phyloP scores from a whole-genome alignment of 75 land plant genomes.

The Chamaecyparis obtusa region DNA sequence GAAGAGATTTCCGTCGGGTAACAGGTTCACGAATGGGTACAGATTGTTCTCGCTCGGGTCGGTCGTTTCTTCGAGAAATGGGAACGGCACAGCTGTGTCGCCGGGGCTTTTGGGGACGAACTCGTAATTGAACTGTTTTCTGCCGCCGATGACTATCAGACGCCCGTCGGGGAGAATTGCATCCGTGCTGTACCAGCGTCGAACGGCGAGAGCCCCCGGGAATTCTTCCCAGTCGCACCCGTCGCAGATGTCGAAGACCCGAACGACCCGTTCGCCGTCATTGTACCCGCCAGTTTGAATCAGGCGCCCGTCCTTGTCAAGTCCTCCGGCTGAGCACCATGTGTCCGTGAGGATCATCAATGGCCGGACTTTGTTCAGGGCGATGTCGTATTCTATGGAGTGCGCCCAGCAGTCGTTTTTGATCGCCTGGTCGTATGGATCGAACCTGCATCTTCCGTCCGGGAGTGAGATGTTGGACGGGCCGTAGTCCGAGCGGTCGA shows the following conservation, averaged over 20 bases:
- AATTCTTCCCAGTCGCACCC: conserved; percentile 65
- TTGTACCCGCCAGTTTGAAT: conserved; percentile 79
- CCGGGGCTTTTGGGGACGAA: conserved; percentile 44
- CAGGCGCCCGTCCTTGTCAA: conserved; percentile 61
- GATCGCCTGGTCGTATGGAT: conserved; percentile 17
- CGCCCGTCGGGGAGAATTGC: conserved; percentile 73
- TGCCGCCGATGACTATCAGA: conserved; percentile 71
- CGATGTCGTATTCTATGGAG: conserved; percentile 50
- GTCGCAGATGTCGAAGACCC: conserved; percentile 37
- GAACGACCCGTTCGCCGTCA: conserved; percentile 43
- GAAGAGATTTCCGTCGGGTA: conserved; percentile 77
- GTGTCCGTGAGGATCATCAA: conserved; percentile 61
- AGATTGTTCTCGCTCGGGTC: conserved; percentile 66
- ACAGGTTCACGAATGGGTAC: conserved; percentile 78
- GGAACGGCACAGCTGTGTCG: conserved; percentile 8
- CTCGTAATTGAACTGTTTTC: conserved; percentile 65
- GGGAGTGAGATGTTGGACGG: conserved; percentile 55
- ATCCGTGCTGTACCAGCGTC: conserved; percentile 70
- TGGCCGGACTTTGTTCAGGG: conserved; percentile 44
- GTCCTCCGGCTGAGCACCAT: conserved; percentile 75
- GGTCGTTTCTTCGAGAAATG: conserved; percentile 36
- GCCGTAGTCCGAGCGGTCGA: conserved; percentile 67
- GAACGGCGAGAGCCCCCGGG: conserved; percentile 16
- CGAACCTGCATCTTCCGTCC: conserved; percentile 34
- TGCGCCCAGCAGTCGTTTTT: conserved; percentile 76